Evolutionary conservation across 2,329 filamentous ascomycete species (phyloP).

Genomic region (Fusarium longipes): DNA sequence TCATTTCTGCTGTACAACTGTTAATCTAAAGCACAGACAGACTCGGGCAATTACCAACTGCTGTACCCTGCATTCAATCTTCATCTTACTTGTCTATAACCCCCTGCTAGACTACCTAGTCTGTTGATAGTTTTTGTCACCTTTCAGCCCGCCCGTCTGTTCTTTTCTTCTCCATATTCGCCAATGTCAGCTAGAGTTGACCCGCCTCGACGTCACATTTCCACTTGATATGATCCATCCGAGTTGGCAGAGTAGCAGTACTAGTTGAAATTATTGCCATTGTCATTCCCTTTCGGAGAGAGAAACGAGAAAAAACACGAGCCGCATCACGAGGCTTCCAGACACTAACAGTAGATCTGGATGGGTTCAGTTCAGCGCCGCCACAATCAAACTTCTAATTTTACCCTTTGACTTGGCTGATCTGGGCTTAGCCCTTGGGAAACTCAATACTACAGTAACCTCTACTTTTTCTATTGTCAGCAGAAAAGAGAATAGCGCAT

Average conservation of each 20-base stretch:
- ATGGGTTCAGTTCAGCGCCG: neutral
- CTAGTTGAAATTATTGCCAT: neutral
- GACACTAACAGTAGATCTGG: neutral
- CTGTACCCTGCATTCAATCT: slow-evolving; percentile 4
- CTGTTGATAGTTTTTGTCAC: neutral
- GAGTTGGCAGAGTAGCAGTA: neutral
- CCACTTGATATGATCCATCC: slow-evolving; percentile 7
- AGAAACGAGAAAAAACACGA: slow-evolving; percentile 22
- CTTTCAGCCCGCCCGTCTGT: neutral
- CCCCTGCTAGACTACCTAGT: neutral
- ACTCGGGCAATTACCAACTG: neutral
- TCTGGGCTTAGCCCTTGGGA: slow-evolving; percentile 29
- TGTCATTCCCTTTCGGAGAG: neutral
- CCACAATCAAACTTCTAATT: slow-evolving; percentile 35
- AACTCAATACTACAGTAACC: neutral
- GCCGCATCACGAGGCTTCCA: slow-evolving; percentile 30
- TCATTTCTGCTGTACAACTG: neutral
- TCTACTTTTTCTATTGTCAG: neutral
- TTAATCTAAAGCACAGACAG: slow-evolving; percentile 1
- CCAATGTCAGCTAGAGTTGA: neutral
- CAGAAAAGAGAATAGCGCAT: neutral
- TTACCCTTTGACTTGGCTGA: slow-evolving; percentile 31
- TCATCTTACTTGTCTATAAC: neutral
- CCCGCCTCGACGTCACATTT: slow-evolving; percentile 22
- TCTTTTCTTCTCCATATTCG: neutral